Conservation (phyloP, 2,329 filamentous ascomycete genomes). For the Fusarium coicis region DNA sequence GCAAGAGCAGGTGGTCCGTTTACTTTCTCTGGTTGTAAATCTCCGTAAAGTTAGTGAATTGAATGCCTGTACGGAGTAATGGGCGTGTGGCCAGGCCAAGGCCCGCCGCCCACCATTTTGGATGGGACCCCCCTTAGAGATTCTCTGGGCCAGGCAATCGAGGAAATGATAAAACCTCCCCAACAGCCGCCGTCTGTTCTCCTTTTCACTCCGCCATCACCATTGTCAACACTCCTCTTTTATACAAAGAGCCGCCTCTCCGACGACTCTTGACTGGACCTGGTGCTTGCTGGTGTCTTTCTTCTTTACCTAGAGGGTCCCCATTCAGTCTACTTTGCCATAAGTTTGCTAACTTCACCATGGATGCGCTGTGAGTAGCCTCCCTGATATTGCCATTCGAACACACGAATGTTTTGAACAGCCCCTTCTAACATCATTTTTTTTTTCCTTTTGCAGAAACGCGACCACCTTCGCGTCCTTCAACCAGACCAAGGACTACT, state of each 20-base stretch:
- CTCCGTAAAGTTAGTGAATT: constrained; percentile 16
- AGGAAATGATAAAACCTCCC: constrained; percentile 49
- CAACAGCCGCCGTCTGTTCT: constrained; percentile 41
- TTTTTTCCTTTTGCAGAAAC: constrained; percentile 53
- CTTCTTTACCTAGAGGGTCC: constrained; percentile 2
- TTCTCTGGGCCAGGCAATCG: constrained; percentile 34
- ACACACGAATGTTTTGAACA: constrained; percentile 22
- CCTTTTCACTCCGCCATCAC: constrained; percentile 39
- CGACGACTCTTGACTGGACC: constrained; percentile 36
- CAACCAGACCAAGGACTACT: constrained; percentile 63
- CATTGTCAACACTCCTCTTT: constrained; percentile 33
- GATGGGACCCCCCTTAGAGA: constrained; percentile 30
- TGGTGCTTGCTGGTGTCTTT: constrained; percentile 36
- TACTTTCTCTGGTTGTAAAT: constrained; percentile 15
- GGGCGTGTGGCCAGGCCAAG: constrained; percentile 23
- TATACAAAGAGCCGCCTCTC: constrained; percentile 28
- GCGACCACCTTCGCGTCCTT: constrained; percentile 62
- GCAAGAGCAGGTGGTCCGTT: constrained; percentile 14
- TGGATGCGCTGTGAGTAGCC: constrained; percentile 42
- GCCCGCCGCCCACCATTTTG: constrained; percentile 30
- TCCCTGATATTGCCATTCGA: constrained; percentile 27
- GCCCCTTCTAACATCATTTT: constrained; percentile 27
- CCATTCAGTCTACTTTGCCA: constrained; percentile 18
- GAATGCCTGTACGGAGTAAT: background rate
- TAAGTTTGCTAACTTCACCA: constrained; percentile 22